Base-by-base conservation (phyloP, 1,139 yeast genomes). In the Nakaseomyces delphensis region DNA sequence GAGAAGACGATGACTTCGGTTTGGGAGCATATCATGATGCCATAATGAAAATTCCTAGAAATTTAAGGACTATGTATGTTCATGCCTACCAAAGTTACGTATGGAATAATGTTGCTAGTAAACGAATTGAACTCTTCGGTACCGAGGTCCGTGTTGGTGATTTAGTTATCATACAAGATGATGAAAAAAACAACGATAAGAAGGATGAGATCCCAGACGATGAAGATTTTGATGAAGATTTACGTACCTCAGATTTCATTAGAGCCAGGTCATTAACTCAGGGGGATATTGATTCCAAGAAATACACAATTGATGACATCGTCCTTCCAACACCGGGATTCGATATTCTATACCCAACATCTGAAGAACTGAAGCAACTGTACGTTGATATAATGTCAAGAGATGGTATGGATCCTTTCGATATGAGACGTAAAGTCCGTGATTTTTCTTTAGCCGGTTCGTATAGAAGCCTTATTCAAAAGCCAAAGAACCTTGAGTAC, bases 21-120 rank as follows among this genome's bases (percentile, higher is more conserved):
- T 68, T 71, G 11, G 59, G 60, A 38, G 68, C 80, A 3, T 83
- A 81, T 59, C 77, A 84, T 55, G 77, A 76, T 51, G 91, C 94
- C n/a, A 73, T 93, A 41, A 80, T 83, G 82, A 76, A 89, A 46
- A 83, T 93, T 52, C 98, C 98, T 35, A 76, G 96, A 62, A 89
- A 89, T 59, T 70, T 93, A 59, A 73, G 96, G 57, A 77, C 87
- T 48, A 91, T 93, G 94, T 93, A 93, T 59, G 95, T 83, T 2
- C 99, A 93, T 65, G 95, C 98, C 2, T 93, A 93, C 60, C 98
- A 93, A 65, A 86, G 96, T 48, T 91, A 81, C 56, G 75, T 93
- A 35, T 93, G 98, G 99, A 93, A 93, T 58, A 61, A 71, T 45
- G 95, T 82, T 18, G 93, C 89, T 0, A 82, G 94, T 43, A 77